Evolutionary conservation across 169 alveolate genomes (phyloP).

Genomic region (Cryptosporidium canis): DNA sequence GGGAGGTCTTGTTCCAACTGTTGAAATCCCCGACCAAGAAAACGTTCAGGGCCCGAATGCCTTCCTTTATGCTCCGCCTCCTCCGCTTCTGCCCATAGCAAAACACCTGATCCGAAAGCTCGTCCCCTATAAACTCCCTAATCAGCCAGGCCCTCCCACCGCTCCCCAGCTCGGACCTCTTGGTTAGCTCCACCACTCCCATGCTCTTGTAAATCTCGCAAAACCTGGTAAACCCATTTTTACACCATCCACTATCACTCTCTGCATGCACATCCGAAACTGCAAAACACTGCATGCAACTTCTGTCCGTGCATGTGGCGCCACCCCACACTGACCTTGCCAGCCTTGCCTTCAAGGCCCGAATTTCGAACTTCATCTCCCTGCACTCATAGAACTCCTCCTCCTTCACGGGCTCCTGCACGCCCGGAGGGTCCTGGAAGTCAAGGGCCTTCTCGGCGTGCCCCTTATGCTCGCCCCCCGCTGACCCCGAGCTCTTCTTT

Average conservation of each 20-base stretch:
- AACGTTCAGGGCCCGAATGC: constrained; percentile 24
- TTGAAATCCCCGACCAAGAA: constrained; percentile 80
- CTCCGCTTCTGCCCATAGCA: constrained; percentile 16
- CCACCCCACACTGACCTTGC: constrained; percentile 16
- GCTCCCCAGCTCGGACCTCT: not conserved
- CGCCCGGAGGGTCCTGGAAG: not conserved
- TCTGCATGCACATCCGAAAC: not conserved
- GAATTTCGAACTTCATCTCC: constrained; percentile 12
- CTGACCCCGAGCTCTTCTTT: not conserved
- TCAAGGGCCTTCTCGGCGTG: not conserved
- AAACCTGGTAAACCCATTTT: constrained; percentile 11
- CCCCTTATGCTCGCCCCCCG: not conserved
- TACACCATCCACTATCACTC: constrained; percentile 4
- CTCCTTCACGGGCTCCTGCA: not conserved
- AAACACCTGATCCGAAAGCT: constrained; percentile 22
- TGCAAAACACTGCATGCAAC: constrained; percentile 30
- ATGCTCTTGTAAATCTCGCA: constrained; percentile 37
- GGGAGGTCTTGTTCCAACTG: constrained; percentile 78
- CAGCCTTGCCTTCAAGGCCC: constrained; percentile 10
- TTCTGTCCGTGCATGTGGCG: not conserved
- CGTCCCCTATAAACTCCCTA: constrained; percentile 59
- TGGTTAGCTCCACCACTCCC: constrained; percentile 39
- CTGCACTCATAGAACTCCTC: constrained; percentile 50
- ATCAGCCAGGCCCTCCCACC: constrained; percentile 24
- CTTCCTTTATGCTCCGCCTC: constrained; percentile 6